Evolutionary conservation across 1,139 yeast genomes (phyloP), one percentile per base, ranked within the genome.

Genomic region (Pichia sp.): DNA sequence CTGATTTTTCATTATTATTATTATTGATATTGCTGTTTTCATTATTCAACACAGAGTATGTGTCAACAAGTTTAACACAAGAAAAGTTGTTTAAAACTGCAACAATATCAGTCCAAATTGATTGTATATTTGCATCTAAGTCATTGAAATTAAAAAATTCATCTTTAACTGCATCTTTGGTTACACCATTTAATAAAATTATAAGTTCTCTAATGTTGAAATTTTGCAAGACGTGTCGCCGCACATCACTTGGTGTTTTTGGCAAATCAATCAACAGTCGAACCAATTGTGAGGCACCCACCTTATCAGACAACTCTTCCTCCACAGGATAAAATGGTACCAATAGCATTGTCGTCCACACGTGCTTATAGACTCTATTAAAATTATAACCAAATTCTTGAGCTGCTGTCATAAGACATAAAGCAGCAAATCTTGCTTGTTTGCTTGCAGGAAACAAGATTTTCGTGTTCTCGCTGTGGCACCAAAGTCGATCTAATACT

Each of bases 321-420:
- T 33, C 35, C 5, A 32, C 30, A 9, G 43, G 36, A 24, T 35
- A 38, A 15, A 34, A 40, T 2, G 43, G 63, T 35, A 26, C 44
- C 43, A 29, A 36, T 47, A 30, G 26, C 41, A 31, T 32, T 35
- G 14, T 59, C 65, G 11, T 62, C 66, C 14, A 66, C 68, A 14
- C 61, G 68, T 13, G 45, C 49, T 5, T 10, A 3, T 13, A 10
- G n/a, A 3, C 14, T 28, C 21, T 16, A 11, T 16, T 28, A 9
- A 6, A 2, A 11, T 5, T 5, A 11, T 7, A 60, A 66, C n/a
- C 16, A 8, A 25, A n/a, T 5, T n/a, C n/a, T n/a, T n/a, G n/a
- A n/a, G n/a, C n/a, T n/a, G n/a, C n/a, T n/a, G n/a, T n/a, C n/a
- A n/a, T n/a, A n/a, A n/a, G n/a, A n/a, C n/a, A n/a, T n/a, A n/a